A percentile compares a stretch with the other conserved stretches of the same genome.
These are phyloP conservation scores for Bacterosira constricta DNA, from an alignment of 108 stramenopile species.

Conservation along the genomic window DNA sequence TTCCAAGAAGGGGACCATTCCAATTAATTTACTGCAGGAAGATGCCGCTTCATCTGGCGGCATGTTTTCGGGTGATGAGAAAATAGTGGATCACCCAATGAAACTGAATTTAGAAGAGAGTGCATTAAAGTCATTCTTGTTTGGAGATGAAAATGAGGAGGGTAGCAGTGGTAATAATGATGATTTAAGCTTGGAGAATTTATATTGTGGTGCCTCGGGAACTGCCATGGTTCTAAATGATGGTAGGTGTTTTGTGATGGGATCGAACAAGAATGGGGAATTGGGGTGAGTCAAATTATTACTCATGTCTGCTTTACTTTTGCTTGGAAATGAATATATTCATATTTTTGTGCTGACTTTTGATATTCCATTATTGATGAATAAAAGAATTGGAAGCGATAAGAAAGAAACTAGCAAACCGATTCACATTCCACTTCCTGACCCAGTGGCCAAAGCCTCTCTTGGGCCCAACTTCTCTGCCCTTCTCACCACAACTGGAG, in stretches of 20 bases:
- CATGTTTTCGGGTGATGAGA: constrained; percentile 17
- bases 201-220: constrained; percentile 69
- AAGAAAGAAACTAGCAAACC: constrained; percentile 27
- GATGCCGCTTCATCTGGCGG: neutral
- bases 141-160: neutral
- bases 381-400: constrained; percentile 20
- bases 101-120: constrained; percentile 13
- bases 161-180: neutral
- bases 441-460: constrained; percentile 41
- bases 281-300: constrained; percentile 46
- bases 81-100: constrained; percentile 40
- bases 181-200: constrained; percentile 7
- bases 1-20: constrained; percentile 41
- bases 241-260: constrained; percentile 62
- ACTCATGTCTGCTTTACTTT: neutral
- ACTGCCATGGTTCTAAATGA: constrained; percentile 59
- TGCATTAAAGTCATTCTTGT: constrained; percentile 1
- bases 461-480: constrained; percentile 67
- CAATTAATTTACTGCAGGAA: constrained; percentile 11
- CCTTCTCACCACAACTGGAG: constrained; percentile 62
- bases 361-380: neutral
- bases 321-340: neutral
- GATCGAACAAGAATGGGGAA: constrained; percentile 79
- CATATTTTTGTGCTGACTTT: constrained; percentile 17
- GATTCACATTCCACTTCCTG: constrained; percentile 7